These are phyloP conservation scores for Ascochyta lentis DNA, from an alignment of 2,329 filamentous ascomycete species.

Conservation along the genomic window DNA sequence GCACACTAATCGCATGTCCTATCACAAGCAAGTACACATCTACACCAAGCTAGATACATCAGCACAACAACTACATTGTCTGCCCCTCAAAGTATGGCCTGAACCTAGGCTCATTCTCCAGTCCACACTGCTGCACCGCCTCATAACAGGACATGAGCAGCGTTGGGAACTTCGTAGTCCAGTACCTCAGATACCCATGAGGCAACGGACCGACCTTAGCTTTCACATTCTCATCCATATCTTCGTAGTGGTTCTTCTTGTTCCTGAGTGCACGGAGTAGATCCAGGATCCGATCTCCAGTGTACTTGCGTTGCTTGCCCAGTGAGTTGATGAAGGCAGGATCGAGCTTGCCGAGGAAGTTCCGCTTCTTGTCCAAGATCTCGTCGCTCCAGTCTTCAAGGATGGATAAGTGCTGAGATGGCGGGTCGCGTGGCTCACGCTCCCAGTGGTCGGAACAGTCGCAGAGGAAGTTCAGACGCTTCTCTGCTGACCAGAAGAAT, in stretches of 20 bases:
- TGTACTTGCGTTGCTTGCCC: slow-evolving; percentile 95
- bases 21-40: not conserved
- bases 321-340: slow-evolving; percentile 85
- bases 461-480: slow-evolving; percentile 89
- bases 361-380: slow-evolving; percentile 63
- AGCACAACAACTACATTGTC: slow-evolving; percentile 15
- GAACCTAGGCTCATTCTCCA: slow-evolving; percentile 71
- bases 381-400: slow-evolving; percentile 59
- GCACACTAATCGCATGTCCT: not conserved
- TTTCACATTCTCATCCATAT: slow-evolving; percentile 85
- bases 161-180: slow-evolving; percentile 79
- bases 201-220: slow-evolving; percentile 75
- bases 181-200: slow-evolving; percentile 83
- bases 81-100: slow-evolving; percentile 68
- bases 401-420: slow-evolving; percentile 69
- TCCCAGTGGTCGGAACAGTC: slow-evolving; percentile 97
- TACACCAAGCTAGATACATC: not conserved
- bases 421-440: slow-evolving; percentile 84
- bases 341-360: slow-evolving; percentile 80
- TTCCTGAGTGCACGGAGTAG: slow-evolving; percentile 88
- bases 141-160: slow-evolving; percentile 80
- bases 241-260: slow-evolving; percentile 97
- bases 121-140: slow-evolving; percentile 70
- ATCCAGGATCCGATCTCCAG: slow-evolving; percentile 81
- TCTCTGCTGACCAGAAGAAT: slow-evolving; percentile 94